Percentiles rank a stretch among this genome's conserved stretches.
Evolutionary conservation across 2,329 filamentous ascomycete genomes (phyloP).

Genomic region (Aspergillus sp.): DNA sequence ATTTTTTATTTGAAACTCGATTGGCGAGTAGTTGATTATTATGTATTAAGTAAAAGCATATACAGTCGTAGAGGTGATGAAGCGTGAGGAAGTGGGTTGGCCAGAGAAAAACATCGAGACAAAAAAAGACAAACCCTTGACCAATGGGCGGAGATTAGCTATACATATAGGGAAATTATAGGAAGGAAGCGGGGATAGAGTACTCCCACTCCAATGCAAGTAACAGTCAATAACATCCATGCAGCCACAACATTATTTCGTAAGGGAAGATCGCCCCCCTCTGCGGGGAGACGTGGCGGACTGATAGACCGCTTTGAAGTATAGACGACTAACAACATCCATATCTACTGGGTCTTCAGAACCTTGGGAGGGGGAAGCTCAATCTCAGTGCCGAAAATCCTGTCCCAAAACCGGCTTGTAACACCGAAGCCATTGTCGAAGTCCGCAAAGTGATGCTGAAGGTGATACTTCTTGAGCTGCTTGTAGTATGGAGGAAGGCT

Average conservation of each 20-base stretch:
- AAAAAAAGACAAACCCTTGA: background rate
- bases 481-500: slow-evolving; percentile 85
- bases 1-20: too few relatives aligned
- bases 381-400: slow-evolving; percentile 85
- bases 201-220: background rate
- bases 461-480: slow-evolving; percentile 93
- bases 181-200: background rate
- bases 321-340: background rate
- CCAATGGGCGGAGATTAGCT: background rate
- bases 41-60: slow-evolving; percentile 23
- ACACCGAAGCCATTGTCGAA: slow-evolving; percentile 98
- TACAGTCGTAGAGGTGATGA: slow-evolving; percentile 16
- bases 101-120: background rate
- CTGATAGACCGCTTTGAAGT: background rate
- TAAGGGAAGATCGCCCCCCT: slow-evolving; percentile 3
- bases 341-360: slow-evolving; percentile 35
- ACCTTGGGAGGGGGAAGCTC: slow-evolving; percentile 40
- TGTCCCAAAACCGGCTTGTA: slow-evolving; percentile 94
- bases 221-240: slow-evolving; percentile 2
- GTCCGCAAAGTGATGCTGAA: slow-evolving; percentile 96
- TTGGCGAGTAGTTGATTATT: slow-evolving; percentile 8
- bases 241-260: slow-evolving; percentile 17
- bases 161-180: slow-evolving; percentile 8
- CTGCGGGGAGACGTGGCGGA: background rate
- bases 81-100: background rate